Evolutionary conservation across 352 stramenopile genomes (phyloP), one percentile per base, ranked within the genome.

Genomic region (Globisporangium yorkense): DNA sequence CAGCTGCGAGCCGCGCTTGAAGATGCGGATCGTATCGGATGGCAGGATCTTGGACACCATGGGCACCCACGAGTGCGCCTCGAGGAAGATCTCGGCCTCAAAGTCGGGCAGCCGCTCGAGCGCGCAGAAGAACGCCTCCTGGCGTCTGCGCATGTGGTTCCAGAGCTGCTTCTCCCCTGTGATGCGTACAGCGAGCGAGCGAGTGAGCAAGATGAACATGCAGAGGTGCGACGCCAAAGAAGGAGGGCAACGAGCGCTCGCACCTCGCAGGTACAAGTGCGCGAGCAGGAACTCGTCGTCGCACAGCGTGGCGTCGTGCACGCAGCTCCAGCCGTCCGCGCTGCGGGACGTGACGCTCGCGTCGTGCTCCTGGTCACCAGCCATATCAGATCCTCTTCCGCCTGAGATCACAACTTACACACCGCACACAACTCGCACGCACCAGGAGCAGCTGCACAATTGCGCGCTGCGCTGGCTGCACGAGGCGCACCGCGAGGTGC

Each of bases 51-150:
- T 86, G 20, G 84, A 93, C 24, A 93, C 80, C 9, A 87, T 76
- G 1, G 84, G 84, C 40, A 93, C 77, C 84, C 84, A 93, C 60
- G 84, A 93, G 37, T 85, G 80, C 29, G 82, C 74, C 52, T 91
- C 80, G 33, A 91, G 63, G 41, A 87, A 88, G 49, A 93, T 86
- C 61, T 93, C 84, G 9, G 78, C 77, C 45, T 88, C 77, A 70
- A 93, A 93, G 51, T 93, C 80, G 0, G 84, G 80, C 1, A 93
- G 61, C 9, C 72, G 66, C 61, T 88, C 77, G 6, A 91, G 56
- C n/a, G 82, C 81, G 21, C 72, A 60, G 24, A 84, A 74, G 16
- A 90, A 80, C 5, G 70, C 67, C 43, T 87, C 75, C 47, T 88
- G 82, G 2, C 69, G 67, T 8, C 66, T 53, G 43, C 76, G 59